Base-by-base conservation (phyloP, 768 basidiomycete species). In the Paxillus involutus region DNA sequence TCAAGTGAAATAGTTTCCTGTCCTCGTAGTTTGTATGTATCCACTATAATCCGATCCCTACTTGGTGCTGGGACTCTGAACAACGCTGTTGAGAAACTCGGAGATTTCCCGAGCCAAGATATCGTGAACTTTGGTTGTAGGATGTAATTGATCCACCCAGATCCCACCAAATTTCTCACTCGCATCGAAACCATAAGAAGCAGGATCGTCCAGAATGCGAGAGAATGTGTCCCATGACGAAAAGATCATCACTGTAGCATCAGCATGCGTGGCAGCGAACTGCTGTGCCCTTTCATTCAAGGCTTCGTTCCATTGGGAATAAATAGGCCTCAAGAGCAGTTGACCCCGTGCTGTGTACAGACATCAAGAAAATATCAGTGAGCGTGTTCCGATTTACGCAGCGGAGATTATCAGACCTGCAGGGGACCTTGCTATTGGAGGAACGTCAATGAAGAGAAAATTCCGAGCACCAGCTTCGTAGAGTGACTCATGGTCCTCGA, bases 401-500 rank as follows among this genome's bases (percentile, higher is more conserved):
- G 10, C 17, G 17, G 7, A 19, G 39, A 8, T 40, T 13, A 19
- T 14, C 44, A 29, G 12, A 49, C 30, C 32, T 33, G 6, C 39
- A 40, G n/a, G 7, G 17, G 5, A n/a, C 29, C 76, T 69, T 29
- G 79, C 60, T 14, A 85, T 76, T 0, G 85, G 80, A 3, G 85
- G 84, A 2, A 85, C 73, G 57, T 85, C 81, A 26, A 86, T 71
- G 61, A 86, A 80, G 7, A 85, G 59, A 63, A 86, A 86, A 59
- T 83, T 76, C 9, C 74, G 69, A 5, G 78, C 78, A 6, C 81
- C 84, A 0, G 72, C 66, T 0, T 69, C 64, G 58, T 83, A 84
- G 1, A 86, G 61, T 41, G 69, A 57, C 44, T 82, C 73, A 65
- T 84, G 80, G 6, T 75, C 65, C 4, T 49, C 59, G 57, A 83